phyloP scores from a whole-genome alignment of 768 basidiomycete species.

The Trametes maxima region DNA sequence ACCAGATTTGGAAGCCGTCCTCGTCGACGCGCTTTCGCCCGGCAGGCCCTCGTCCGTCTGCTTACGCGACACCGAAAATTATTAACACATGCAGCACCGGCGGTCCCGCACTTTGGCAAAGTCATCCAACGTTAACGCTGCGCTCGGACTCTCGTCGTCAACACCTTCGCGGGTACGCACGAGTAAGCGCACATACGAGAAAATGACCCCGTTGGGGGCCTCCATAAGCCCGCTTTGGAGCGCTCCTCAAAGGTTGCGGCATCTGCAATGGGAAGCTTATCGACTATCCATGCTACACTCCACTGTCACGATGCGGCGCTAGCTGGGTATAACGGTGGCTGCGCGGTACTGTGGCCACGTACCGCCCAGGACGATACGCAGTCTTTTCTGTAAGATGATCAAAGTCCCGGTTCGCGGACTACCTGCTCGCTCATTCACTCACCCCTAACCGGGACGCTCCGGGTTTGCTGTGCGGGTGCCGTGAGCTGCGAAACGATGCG shows the following conservation, averaged over 20 bases:
- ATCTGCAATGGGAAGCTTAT: background rate
- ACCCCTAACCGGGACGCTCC: no score
- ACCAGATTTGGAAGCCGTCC: conserved; percentile 1
- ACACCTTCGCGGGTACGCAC: no score
- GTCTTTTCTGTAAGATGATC: no score
- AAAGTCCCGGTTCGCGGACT: no score
- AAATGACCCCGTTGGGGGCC: background rate
- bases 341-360: no score
- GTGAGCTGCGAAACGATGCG: background rate
- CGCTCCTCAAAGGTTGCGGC: conserved; percentile 6
- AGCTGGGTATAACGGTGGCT: background rate
- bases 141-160: no score
- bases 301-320: background rate
- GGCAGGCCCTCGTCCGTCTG: background rate
- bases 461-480: background rate
- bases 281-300: background rate
- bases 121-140: no score
- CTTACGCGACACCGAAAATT: no score
- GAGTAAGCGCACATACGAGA: no score
- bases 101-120: no score
- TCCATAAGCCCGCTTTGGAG: conserved; percentile 5
- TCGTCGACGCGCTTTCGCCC: background rate
- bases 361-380: no score
- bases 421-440: no score
- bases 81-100: background rate